A percentile compares a stretch with the other conserved stretches of the same genome.
Evolutionary conservation across 2,329 filamentous ascomycete genomes (phyloP).

Genomic region (Aspergillus sp.): DNA sequence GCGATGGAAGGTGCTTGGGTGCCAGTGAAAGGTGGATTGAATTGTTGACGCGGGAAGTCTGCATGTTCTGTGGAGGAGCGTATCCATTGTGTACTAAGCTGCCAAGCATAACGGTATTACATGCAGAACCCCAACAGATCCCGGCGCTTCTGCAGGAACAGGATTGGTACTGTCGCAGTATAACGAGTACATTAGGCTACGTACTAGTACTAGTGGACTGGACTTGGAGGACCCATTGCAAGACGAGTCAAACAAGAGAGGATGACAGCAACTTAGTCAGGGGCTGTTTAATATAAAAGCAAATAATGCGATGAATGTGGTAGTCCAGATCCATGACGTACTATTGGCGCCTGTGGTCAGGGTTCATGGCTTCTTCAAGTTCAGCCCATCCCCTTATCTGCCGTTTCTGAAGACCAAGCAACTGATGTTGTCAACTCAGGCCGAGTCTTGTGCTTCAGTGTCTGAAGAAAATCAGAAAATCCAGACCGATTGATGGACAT

Average conservation of each 20-base stretch:
- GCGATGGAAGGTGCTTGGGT: neutral
- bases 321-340: neutral
- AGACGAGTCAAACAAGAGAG: neutral
- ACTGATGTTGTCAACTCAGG: too few species aligned
- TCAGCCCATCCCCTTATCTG: neutral
- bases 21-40: too few species aligned
- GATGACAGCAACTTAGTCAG: constrained; percentile 6
- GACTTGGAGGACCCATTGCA: neutral
- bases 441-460: neutral
- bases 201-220: neutral
- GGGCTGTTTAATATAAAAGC: constrained; percentile 13
- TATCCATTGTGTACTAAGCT: neutral
- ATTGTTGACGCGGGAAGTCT: constrained; percentile 10
- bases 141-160: neutral
- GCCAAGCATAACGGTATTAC: constrained; percentile 1
- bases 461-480: neutral
- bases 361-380: neutral
- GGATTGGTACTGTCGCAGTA: neutral
- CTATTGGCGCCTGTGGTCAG: neutral
- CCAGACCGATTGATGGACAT: constrained; percentile 10
- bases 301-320: constrained; percentile 2
- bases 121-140: too few species aligned
- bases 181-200: neutral
- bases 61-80: neutral
- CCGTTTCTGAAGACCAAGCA: neutral